phyloP scores from a whole-genome alignment of 2,329 filamentous ascomycete species.

The Epichloe sylvatica region DNA sequence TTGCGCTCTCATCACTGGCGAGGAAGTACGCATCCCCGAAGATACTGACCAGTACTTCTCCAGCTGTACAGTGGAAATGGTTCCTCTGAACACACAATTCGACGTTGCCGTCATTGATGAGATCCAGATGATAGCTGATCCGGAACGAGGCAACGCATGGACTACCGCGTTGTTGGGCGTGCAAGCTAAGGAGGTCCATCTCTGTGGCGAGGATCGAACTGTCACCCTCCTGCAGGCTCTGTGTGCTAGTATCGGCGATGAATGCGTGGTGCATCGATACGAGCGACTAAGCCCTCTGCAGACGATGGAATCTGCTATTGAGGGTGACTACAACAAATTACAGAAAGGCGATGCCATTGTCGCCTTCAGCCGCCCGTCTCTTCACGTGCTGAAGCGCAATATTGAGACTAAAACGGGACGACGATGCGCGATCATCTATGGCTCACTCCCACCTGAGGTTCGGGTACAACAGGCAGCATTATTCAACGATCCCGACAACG shows the following conservation, averaged over 20 bases:
- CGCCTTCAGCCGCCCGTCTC: conserved; percentile 65
- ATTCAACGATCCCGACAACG: conserved; percentile 91
- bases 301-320: conserved; percentile 48
- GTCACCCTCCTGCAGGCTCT: conserved; percentile 67
- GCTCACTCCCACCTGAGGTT: conserved; percentile 80
- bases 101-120: conserved; percentile 96
- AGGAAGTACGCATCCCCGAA: conserved; percentile 64
- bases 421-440: conserved; percentile 86
- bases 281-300: conserved; percentile 67
- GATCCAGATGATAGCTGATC: conserved; percentile 88
- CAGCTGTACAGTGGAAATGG: conserved; percentile 92
- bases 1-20: conserved; percentile 78
- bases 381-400: conserved; percentile 64
- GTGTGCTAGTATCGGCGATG: conserved; percentile 67
- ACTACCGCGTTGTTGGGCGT: conserved; percentile 80
- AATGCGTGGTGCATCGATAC: conserved; percentile 69
- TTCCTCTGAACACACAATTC: conserved; percentile 38
- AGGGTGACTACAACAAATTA: conserved; percentile 50
- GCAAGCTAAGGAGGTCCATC: conserved; percentile 75
- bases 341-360: conserved; percentile 86
- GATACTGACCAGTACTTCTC: conserved; percentile 45
- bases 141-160: conserved; percentile 82
- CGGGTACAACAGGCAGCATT: conserved; percentile 78
- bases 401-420: conserved; percentile 65
- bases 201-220: conserved; percentile 79